Evolutionary conservation across 2,329 filamentous ascomycete genomes (phyloP), one percentile per base, ranked within the genome.

Genomic region (Periconia digitata): DNA sequence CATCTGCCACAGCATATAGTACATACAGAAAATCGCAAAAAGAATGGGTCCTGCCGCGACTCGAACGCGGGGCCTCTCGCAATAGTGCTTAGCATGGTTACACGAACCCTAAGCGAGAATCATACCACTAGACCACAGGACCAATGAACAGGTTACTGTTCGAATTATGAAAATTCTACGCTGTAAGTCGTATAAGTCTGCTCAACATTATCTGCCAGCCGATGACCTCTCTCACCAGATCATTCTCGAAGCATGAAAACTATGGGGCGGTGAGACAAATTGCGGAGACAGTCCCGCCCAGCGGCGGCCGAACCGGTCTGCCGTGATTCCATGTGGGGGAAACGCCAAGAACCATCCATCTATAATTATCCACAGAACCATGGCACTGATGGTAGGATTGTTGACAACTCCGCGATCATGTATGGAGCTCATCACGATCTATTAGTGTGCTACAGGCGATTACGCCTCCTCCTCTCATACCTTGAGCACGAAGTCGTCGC

Each of bases 361-460:
- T 8, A 32, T 32, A 15, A 74, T 80, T 36, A 66, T 79, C 20
- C 80, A 79, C 50, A 76, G 77, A 0, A 56, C 67, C 6, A 63
- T 49, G 21, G n/a, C n/a, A n/a, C n/a, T n/a, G n/a, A n/a, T n/a
- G n/a, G n/a, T n/a, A n/a, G n/a, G n/a, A n/a, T n/a, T n/a, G n/a
- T n/a, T n/a, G n/a, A n/a, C n/a, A n/a, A n/a, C n/a, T n/a, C n/a
- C n/a, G n/a, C n/a, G n/a, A n/a, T n/a, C n/a, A n/a, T n/a, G n/a
- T n/a, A n/a, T n/a, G n/a, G n/a, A n/a, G n/a, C n/a, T n/a, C n/a
- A n/a, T n/a, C n/a, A n/a, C n/a, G n/a, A n/a, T n/a, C n/a, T n/a
- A n/a, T n/a, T n/a, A n/a, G n/a, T n/a, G n/a, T n/a, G n/a, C n/a
- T n/a, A n/a, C n/a, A n/a, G n/a, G n/a, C n/a, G n/a, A n/a, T n/a